These are phyloP conservation scores for Delonix regia DNA, from an alignment of 306 rosid genomes.

Conservation along the genomic window DNA sequence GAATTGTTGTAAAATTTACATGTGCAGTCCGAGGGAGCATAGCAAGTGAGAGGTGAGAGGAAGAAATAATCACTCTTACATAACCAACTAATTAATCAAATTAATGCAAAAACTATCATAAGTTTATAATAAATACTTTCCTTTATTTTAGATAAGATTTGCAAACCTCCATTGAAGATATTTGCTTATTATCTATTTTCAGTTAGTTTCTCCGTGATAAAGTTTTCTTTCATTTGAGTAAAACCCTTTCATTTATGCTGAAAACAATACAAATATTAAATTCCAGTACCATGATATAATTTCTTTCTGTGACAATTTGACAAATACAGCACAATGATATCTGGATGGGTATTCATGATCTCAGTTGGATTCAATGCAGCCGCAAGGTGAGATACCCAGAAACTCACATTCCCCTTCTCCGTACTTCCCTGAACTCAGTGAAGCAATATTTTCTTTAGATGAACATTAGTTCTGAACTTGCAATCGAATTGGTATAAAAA, in stretches of 20 bases:
- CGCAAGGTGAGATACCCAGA: not conserved
- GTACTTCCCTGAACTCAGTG: not conserved
- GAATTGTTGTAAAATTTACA: no score
- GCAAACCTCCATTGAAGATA: not conserved
- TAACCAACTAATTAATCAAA: no score
- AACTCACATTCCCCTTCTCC: not conserved
- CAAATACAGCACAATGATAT: conserved; percentile 11
- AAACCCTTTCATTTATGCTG: not conserved
- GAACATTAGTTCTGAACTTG: no score
- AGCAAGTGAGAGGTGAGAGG: not conserved
- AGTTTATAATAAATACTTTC: not conserved
- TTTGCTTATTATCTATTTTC: not conserved
- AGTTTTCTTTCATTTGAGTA: no score
- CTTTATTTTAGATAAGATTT: not conserved
- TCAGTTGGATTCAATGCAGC: conserved; percentile 26
- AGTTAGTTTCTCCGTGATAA: no score
- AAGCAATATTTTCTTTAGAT: not conserved
- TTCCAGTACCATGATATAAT: not conserved
- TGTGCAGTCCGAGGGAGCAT: no score
- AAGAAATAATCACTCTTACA: not conserved
- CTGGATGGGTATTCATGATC: conserved; percentile 26
- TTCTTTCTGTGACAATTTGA: not conserved
- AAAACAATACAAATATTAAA: no score
- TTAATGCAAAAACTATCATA: not conserved
- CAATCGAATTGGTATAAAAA: no score